Evolutionary conservation across 2,329 filamentous ascomycete genomes (phyloP), one percentile per base, ranked within the genome.

Genomic region (Penicillium sp.): DNA sequence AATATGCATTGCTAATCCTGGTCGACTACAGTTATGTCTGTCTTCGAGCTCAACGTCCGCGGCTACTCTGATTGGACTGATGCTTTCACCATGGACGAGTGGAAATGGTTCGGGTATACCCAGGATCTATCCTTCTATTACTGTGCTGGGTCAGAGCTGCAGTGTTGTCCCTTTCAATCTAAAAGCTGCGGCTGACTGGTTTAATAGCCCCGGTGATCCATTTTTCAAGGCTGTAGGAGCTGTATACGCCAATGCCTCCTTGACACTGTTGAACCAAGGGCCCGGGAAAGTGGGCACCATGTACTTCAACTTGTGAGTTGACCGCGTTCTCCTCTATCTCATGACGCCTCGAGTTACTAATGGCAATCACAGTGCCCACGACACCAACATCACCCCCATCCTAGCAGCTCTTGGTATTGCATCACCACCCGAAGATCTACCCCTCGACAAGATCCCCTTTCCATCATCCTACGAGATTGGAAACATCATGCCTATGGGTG

Each of bases 41-140:
- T 58, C 4, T 68, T 63, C 47, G 66, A 69, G 51, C 58, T 67
- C 1, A 68, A 65, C 39, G 59, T 54, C 4, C 66, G 64, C 27
- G 52, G 58, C 2, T 61, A 55, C 35, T 69, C 66, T 4, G 54
- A 65, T 19, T 69, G 66, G 65, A 66, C 65, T 19, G 55, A 65
- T 40, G 62, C 61, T 5, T 69, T 69, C 54, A 69, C 65, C 18
- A 60, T 60, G 19, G 65, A 69, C 14, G 65, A 68, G 49, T 68
- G 65, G 66, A 60, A 62, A 19, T 59, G 56, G 13, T 66, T 64
- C 37, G 62, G 61, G 13, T 67, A 69, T 36, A 50, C 59, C 4
- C 50, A 63, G 44, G 64, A 67, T 31, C 35, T 67, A 18, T 24
- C 55, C 22, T 69, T 61, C 39, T 69, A 66, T 39, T 67, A 68